Evolutionary conservation across 2,329 filamentous ascomycete genomes (phyloP).

Genomic region (Colletotrichum coccodes): DNA sequence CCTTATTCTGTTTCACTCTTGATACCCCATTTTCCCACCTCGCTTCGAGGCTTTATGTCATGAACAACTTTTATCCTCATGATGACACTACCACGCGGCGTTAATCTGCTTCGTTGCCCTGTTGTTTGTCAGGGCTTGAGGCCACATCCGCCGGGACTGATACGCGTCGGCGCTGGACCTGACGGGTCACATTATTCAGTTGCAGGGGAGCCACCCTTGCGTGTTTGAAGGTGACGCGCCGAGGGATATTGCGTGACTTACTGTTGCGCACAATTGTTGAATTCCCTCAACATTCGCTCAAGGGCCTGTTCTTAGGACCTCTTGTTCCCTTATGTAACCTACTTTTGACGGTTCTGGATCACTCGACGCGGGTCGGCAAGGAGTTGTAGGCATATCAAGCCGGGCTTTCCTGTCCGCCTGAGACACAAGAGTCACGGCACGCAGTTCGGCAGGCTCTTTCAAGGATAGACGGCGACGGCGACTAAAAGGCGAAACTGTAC

Average conservation of each 20-base stretch:
- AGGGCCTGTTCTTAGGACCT: neutral
- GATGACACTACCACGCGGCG: slow-evolving; percentile 5
- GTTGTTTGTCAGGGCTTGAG: neutral
- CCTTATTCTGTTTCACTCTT: slow-evolving; percentile 39
- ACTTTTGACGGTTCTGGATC: slow-evolving; percentile 16
- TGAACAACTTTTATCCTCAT: slow-evolving; percentile 15
- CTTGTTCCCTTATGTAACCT: neutral
- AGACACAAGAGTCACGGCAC: slow-evolving; percentile 5
- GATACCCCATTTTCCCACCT: slow-evolving; percentile 45
- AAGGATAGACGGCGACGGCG: neutral
- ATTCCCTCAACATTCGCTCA: neutral
- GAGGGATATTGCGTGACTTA: neutral
- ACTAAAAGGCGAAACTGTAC: slow-evolving; percentile 15
- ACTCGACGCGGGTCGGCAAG: neutral
- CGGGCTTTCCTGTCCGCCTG: neutral
- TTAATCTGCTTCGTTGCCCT: slow-evolving; percentile 25
- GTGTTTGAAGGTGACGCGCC: neutral
- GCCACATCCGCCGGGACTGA: neutral
- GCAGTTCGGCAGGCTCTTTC: neutral
- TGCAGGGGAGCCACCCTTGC: neutral
- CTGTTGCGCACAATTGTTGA: neutral
- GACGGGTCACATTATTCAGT: slow-evolving; percentile 1
- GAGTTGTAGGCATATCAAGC: slow-evolving; percentile 6
- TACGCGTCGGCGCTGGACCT: neutral
- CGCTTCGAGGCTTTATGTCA: slow-evolving; percentile 28